Percentiles rank a stretch among this genome's conserved stretches.
These are phyloP conservation scores for Fistulina hepatica DNA, from an alignment of 1,284 basidiomycete species.

Conservation along the genomic window DNA sequence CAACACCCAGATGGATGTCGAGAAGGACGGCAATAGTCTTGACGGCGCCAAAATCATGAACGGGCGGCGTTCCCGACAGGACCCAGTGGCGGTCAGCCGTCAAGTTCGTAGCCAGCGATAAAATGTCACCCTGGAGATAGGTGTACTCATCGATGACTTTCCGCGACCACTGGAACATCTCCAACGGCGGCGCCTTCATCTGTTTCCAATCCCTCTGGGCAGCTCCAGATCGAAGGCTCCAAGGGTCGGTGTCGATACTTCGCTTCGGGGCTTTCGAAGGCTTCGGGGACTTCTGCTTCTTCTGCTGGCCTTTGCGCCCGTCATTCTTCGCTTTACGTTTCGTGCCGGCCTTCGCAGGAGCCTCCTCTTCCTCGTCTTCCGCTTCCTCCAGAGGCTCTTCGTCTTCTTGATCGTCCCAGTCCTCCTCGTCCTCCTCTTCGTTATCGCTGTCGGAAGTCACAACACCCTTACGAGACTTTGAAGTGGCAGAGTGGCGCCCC, in stretches of 20 bases:
- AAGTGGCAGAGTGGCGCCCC: no score
- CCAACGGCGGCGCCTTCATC: conserved; percentile 75
- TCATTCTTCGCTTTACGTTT: conserved; percentile 21
- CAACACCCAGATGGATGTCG: conserved; percentile 77
- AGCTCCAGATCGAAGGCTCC: conserved; percentile 57
- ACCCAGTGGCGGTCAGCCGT: conserved; percentile 84
- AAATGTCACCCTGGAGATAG: conserved; percentile 75
- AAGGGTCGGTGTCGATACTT: conserved; percentile 65
- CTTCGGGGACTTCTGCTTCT: no score
- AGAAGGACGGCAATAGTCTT: conserved; percentile 87
- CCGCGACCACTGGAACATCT: conserved; percentile 87
- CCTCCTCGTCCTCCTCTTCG: conserved; percentile 9
- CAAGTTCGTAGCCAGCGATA: conserved; percentile 69
- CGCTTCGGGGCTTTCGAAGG: conserved; percentile 52
- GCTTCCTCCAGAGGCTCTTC: conserved; percentile 16
- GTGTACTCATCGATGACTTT: conserved; percentile 94
- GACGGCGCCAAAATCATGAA: conserved; percentile 82
- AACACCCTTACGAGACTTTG: conserved; percentile 12
- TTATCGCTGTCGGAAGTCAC: conserved; percentile 9
- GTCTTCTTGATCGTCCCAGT: conserved; percentile 13
- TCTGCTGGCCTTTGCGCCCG: conserved; percentile 38
- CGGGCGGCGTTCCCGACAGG: conserved; percentile 91
- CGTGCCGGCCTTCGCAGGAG: conserved; percentile 30
- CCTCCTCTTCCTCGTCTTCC: conserved; percentile 18
- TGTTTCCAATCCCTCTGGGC: conserved; percentile 69